These are phyloP conservation scores for Salix arbutifolia DNA, from an alignment of 345 rosid genomes.

Conservation along the genomic window DNA sequence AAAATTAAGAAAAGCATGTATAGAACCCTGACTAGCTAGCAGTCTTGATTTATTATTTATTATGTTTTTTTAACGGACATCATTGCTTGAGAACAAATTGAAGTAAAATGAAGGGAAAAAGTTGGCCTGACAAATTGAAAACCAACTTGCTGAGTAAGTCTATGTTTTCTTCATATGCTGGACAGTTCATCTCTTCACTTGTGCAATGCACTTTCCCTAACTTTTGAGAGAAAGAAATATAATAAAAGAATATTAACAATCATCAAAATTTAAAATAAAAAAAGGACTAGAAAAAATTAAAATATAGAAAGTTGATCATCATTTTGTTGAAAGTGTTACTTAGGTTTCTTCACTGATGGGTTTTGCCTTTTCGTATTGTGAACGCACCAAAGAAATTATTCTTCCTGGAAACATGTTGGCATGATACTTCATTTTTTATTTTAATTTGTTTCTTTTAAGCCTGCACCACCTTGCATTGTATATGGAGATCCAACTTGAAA, in stretches of 20 bases:
- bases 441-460: not conserved
- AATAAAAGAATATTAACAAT: conserved; percentile 7
- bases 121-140: not conserved
- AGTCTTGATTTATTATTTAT: not conserved
- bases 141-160: not conserved
- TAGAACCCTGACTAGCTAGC: not conserved
- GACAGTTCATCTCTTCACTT: conserved; percentile 27
- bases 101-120: not conserved
- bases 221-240: conserved; percentile 2
- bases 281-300: not conserved
- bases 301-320: not conserved
- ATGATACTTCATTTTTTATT: not conserved
- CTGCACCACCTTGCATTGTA: not conserved
- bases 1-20: not conserved
- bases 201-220: not conserved
- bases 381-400: not conserved
- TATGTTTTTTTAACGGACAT: not conserved
- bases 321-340: not conserved
- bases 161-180: conserved; percentile 14
- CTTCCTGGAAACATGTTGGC: not conserved
- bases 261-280: too few relatives aligned
- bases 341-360: conserved; percentile 8
- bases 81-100: not conserved
- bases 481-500: not conserved
- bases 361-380: not conserved